These are phyloP conservation scores for Termitomyces sp. DNA, from an alignment of 768 basidiomycete species.

Conservation along the genomic window DNA sequence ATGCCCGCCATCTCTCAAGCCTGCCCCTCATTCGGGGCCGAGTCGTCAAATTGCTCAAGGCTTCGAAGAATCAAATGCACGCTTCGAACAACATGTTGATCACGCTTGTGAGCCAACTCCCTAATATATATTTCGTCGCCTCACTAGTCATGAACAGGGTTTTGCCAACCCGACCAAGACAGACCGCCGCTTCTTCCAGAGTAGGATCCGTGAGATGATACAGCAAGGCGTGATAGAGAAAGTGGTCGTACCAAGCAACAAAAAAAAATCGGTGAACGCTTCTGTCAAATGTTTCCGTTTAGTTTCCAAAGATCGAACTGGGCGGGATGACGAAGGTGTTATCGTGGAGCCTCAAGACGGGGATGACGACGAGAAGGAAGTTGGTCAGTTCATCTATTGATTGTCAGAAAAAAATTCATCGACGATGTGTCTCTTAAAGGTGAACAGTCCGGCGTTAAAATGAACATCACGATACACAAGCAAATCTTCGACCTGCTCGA, in stretches of 20 bases:
- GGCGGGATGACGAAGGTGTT: slow-evolving; percentile 30
- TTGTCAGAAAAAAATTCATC: not conserved
- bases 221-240: slow-evolving; percentile 73
- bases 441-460: slow-evolving; percentile 41
- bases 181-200: slow-evolving; percentile 81
- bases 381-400: slow-evolving; percentile 12
- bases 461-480: slow-evolving; percentile 69
- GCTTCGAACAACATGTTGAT: slow-evolving; percentile 73
- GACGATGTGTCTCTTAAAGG: slow-evolving; percentile 13
- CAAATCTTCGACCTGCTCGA: slow-evolving; percentile 77
- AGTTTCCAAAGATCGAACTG: slow-evolving; percentile 37
- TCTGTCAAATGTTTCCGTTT: slow-evolving; percentile 69
- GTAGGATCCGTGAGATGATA: slow-evolving; percentile 68
- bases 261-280: slow-evolving; percentile 40
- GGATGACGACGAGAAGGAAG: slow-evolving; percentile 35
- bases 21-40: slow-evolving; percentile 67
- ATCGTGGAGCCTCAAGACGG: slow-evolving; percentile 40
- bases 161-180: slow-evolving; percentile 71
- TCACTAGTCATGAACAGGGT: slow-evolving; percentile 44
- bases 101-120: slow-evolving; percentile 52
- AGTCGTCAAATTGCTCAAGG: slow-evolving; percentile 67
- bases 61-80: slow-evolving; percentile 68
- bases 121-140: not conserved
- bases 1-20: slow-evolving; percentile 75
- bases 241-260: slow-evolving; percentile 61